A percentile compares a stretch with the other conserved stretches of the same genome.
These are phyloP conservation scores for Lentinus brumalis DNA, from an alignment of 768 basidiomycete species.

Conservation along the genomic window DNA sequence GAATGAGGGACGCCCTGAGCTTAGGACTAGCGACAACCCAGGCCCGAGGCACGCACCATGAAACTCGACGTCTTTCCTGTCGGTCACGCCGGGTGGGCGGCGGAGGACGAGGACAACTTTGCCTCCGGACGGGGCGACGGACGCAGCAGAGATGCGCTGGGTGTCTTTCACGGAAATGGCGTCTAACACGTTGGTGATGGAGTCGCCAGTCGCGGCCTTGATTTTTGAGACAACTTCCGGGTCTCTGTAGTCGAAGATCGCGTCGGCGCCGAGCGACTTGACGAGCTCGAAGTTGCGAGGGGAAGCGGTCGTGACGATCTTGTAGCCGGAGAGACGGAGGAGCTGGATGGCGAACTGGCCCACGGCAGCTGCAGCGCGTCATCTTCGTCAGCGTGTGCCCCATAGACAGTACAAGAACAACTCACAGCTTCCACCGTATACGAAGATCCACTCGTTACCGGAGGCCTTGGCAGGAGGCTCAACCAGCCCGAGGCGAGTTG, in stretches of 20 bases:
- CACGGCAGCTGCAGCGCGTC: conserved; percentile 34
- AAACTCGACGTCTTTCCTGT: conserved; percentile 4
- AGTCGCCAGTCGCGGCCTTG: conserved; percentile 8
- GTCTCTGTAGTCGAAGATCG: conserved; percentile 31
- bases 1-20: not conserved
- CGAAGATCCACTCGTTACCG: conserved; percentile 18
- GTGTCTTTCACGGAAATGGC: conserved; percentile 3
- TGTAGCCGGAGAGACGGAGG: conserved; percentile 31
- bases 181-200: conserved; percentile 15
- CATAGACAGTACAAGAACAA: not conserved
- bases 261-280: conserved; percentile 39
- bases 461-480: conserved; percentile 20
- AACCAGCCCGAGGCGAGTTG: conserved; percentile 17
- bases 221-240: conserved; percentile 21
- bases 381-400: not conserved
- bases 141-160: conserved; percentile 9
- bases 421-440: conserved; percentile 24
- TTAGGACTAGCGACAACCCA: not conserved
- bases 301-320: conserved; percentile 36
- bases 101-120: not conserved
- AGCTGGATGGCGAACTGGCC: conserved; percentile 33
- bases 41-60: conserved; percentile 2
- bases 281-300: conserved; percentile 37
- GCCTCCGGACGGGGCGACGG: conserved; percentile 3
- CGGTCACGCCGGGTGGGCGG: not conserved